Base-by-base conservation (phyloP, 2,329 filamentous ascomycete species). In the Penicillium sp. region DNA sequence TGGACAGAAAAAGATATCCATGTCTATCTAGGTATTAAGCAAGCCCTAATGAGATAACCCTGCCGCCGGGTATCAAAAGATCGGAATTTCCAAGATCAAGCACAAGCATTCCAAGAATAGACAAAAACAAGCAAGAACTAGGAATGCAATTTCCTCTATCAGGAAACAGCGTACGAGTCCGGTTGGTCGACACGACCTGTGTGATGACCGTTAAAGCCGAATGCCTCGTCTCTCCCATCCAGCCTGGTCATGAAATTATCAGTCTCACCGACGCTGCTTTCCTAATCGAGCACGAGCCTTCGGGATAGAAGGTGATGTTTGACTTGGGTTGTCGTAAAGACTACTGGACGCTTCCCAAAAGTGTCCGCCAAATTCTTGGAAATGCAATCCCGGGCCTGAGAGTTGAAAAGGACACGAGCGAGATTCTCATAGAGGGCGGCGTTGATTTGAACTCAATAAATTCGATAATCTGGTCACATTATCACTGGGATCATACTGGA, bases 391-490 rank as follows among this genome's bases (percentile, higher is more conserved):
- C 53, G 24, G 58, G 42, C 28, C 51, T 65, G 7, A 54, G 54
- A 47, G 54, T 64, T 21, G 60, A 61, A n/a, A 61, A 61, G 33
- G 61, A 65, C 52, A 62, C 65, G 1, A 57, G 52, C 2, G 60
- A 63, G 28, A 60, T 66, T 28, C 57, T 66, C 5, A 38, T 59
- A 43, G 60, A 59, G 35, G 47, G 54, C 20, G 59, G 59, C 23
- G 43, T 24, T 26, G 26, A 52, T 52, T 26, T 24, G 21, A 49
- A 35, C 47, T 24, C 46, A 24, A 58, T 52, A 55, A 63, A 60
- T 18, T 61, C 65, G 20, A 59, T 70, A 20, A 61, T 69, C 33
- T 68, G 63, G 64, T 64, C 56, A 7, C 43, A 47, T 24, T 24
- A 24, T 23, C 43, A 47, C 20, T 47, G 43, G 43, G 43, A 47